Evolutionary conservation across 2,329 filamentous ascomycete genomes (phyloP), one percentile per base, ranked within the genome.

Genomic region (Fusarium praegraminearum): DNA sequence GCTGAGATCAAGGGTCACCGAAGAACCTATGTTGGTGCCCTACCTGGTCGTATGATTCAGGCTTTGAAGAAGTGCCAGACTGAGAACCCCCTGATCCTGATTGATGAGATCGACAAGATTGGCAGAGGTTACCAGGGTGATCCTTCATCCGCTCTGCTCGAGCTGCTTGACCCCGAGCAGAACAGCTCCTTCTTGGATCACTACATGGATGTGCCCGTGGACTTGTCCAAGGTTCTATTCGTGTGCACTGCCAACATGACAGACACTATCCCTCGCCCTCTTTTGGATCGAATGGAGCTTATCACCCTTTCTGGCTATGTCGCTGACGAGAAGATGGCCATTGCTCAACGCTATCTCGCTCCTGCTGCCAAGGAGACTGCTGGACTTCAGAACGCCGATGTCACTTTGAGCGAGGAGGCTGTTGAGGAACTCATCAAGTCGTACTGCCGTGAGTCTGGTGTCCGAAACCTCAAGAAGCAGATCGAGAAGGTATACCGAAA

Each of bases 231-330:
- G 83, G 96, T 99, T 4, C 86, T 99, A 24, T 99, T 99, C 78
- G 96, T 99, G 43, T 99, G 96, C 85, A 99, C 96, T 16, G 96
- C 96, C 63, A 99, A 99, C 80, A 97, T 98, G 91, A 97, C 94
- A 0, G 96, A 99, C 76, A 99, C 96, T 0, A 99, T 99, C 66
- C 96, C 96, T 18, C 89, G 94, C 43, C 97, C 96, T 5, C 86
- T 99, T 1, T 86, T 98, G 18, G 96, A 99, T 78, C 91, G 96
- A 73, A 99, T 99, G 96, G 96, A 99, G 80, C 89, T 98, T 75
- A 99, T 99, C 72, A 90, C 97, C 67, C 86, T 99, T 3, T 98
- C 95, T 36, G 96, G 96, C 13, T 99, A 99, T 77, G 95, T 99
- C 52, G 90, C 95, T 1, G 95, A 99, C 71, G 96, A 99, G 85